Base-by-base conservation (phyloP, 2,329 filamentous ascomycete genomes). In the Talaromyces rugulosus region DNA sequence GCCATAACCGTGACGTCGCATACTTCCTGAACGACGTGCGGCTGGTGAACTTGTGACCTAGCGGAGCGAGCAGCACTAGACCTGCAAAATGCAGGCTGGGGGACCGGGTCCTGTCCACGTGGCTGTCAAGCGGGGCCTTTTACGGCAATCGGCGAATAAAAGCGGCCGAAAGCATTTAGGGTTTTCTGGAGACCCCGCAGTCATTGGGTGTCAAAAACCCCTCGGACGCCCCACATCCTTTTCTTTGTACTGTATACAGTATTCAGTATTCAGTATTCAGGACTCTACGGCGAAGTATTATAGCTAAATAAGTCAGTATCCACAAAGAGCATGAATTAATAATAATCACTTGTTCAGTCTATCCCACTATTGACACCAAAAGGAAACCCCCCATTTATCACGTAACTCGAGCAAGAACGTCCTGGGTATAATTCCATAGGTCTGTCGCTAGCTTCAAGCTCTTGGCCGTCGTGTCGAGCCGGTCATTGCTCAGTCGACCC, bases 401-500 rank as follows among this genome's bases (percentile, higher is more conserved):
- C 27, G 44, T 18, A 47, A 47, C 8, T 3, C 18, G 44, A 40
- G 36, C 14, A 6, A 62, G 31, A 42, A 55, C 50, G 33, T 62
- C 50, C 16, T 59, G 56, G 3, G 60, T 62, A 40, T 51, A 62
- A 28, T 5, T 42, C 61, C 61, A 59, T 27, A 59, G 9, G 11
- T 52, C 30, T 28, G 47, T 7, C 30, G 51, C 52, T n/a, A 59
- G 8, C 16, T 59, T 51, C 16, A 30, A n/a, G 40, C 56, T 59
- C 1, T 18, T 31, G 14, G 60, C 60, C 2, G 52, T 59, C 23
- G 50, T 23, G n/a, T 62, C 56, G 30, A 62, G 23, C 18, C 61
- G 58, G 33, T 59, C 56, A 50, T 52, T 42, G 12, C 61, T 72
- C n/a, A 63, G 54, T 44, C 66, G 67, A 1, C 71, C 72, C 27